These are phyloP conservation scores for Bruguiera gymnorhiza DNA, from an alignment of 345 rosid species.

Conservation along the genomic window DNA sequence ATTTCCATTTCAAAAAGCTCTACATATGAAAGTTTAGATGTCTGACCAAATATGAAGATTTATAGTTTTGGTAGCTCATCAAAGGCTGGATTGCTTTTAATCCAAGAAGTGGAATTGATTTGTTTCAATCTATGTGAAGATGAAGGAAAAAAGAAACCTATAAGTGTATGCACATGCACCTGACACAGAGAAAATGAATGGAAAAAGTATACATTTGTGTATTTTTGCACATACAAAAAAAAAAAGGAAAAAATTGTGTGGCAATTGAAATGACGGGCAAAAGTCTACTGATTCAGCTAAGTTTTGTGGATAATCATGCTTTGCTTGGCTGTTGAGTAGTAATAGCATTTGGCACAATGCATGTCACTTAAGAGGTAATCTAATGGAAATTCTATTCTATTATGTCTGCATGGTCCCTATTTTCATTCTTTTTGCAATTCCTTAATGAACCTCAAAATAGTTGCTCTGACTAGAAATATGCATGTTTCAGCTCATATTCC, in stretches of 20 bases:
- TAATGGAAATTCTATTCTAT: not conserved
- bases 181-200: not conserved
- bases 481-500: not conserved
- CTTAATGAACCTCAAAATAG: not conserved
- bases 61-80: too few relatives aligned
- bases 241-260: not conserved
- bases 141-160: not conserved
- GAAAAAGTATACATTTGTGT: too few relatives aligned
- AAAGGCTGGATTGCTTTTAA: too few relatives aligned
- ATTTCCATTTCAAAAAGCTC: too few relatives aligned
- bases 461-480: slow-evolving; percentile 4
- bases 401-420: not conserved
- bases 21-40: too few relatives aligned
- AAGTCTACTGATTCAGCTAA: not conserved
- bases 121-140: not conserved
- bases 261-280: not conserved
- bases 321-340: not conserved
- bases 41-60: too few relatives aligned
- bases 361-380: slow-evolving; percentile 1
- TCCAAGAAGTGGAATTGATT: not conserved
- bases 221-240: too few relatives aligned
- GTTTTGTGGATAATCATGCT: not conserved
- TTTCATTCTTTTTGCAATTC: not conserved
- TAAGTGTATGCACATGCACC: not conserved
- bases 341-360: not conserved